A percentile compares a stretch with the other conserved stretches of the same genome.
Evolutionary conservation across 2,329 filamentous ascomycete genomes (phyloP).

Genomic region (Aspergillus pseudoviridinutans): DNA sequence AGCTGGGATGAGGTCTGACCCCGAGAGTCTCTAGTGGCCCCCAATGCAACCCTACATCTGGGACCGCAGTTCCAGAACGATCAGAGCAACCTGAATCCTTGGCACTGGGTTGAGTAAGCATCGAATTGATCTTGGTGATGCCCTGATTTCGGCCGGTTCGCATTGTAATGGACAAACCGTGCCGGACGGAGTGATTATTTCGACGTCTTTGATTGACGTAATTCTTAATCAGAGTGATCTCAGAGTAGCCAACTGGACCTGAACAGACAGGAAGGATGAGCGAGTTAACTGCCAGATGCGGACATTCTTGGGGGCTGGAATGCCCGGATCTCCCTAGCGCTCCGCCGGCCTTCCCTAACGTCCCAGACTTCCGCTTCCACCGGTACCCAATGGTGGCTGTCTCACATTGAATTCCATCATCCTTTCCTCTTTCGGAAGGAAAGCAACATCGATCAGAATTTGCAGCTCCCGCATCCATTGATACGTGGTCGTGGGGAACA

Average conservation of each 20-base stretch:
- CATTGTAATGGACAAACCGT: not conserved
- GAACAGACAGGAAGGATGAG: not conserved
- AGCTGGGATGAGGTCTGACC: not conserved
- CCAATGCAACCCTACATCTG: not conserved
- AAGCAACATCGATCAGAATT: not conserved
- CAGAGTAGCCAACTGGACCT: not conserved
- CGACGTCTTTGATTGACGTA: not conserved
- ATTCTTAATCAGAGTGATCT: not conserved
- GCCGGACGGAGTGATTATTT: not conserved
- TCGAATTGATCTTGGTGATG: not conserved
- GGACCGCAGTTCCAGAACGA: not conserved
- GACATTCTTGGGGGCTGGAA: not conserved
- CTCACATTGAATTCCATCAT: not conserved
- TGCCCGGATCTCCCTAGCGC: not conserved
- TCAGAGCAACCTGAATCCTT: not conserved
- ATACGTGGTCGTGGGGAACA: not conserved
- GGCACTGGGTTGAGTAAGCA: not conserved
- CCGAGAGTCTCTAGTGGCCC: not conserved
- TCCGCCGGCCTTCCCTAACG: not conserved
- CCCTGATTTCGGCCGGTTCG: not conserved
- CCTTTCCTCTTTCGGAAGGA: not conserved
- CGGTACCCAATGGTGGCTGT: not conserved
- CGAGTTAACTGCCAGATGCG: not conserved
- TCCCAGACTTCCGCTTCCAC: not conserved
- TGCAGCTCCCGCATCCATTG: not conserved